Evolutionary conservation across 257 asterid species (phyloP).

Genomic region (Solanum bulbocastanum): DNA sequence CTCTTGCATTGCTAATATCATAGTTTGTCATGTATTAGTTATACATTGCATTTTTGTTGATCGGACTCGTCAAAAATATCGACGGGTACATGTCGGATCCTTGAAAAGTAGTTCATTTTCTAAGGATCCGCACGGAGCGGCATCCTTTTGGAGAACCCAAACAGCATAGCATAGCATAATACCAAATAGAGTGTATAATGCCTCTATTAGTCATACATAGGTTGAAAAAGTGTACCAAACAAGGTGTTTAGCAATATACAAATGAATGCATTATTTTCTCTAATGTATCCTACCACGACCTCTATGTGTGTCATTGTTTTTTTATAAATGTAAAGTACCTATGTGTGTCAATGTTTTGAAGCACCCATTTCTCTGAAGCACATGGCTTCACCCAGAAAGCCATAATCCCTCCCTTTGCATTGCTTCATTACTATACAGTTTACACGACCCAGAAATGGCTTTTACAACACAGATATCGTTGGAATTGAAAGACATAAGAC

Average conservation of each 20-base stretch:
- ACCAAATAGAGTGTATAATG: neutral
- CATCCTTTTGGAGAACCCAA: neutral
- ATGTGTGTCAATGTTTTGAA: neutral
- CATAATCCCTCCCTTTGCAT: neutral
- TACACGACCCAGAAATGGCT: neutral
- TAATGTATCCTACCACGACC: neutral
- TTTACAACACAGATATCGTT: neutral
- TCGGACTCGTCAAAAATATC: neutral
- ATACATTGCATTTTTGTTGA: neutral
- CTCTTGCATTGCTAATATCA: neutral
- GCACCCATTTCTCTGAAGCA: neutral
- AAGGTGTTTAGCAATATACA: neutral
- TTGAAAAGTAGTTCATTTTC: neutral
- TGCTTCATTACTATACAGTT: neutral
- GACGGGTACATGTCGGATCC: neutral
- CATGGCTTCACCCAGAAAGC: neutral
- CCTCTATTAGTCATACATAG: neutral
- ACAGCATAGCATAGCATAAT: neutral
- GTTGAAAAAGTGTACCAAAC: neutral
- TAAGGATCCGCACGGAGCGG: neutral
- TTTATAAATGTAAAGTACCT: neutral
- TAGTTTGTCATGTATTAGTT: neutral
- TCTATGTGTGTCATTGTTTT: neutral
- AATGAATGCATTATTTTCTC: neutral
- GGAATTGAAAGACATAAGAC: neutral